These are phyloP conservation scores for Aspergillus cristatus DNA, from an alignment of 495 filamentous ascomycete species.

Conservation along the genomic window DNA sequence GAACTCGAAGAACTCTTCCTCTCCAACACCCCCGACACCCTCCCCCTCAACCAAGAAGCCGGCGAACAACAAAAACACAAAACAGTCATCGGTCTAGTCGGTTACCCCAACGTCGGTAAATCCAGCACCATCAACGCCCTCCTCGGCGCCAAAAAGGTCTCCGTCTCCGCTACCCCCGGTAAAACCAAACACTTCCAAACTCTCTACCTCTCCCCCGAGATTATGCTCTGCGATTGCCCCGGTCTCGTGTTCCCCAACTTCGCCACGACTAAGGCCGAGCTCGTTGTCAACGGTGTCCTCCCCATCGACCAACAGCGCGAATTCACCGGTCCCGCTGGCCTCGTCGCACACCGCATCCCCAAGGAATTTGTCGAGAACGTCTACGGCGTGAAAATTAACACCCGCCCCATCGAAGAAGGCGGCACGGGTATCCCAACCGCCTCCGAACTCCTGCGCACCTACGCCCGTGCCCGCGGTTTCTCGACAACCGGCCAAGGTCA, in stretches of 20 bases:
- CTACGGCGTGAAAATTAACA: conserved; percentile 85
- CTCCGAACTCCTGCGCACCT: conserved; percentile 77
- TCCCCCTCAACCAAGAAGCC: conserved; percentile 24
- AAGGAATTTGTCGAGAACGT: conserved; percentile 79
- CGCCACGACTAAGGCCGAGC: conserved; percentile 89
- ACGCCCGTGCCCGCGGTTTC: conserved; percentile 83
- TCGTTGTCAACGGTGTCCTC: conserved; percentile 91
- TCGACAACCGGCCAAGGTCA: conserved; percentile 77
- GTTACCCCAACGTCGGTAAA: conserved; percentile 98
- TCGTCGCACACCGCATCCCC: conserved; percentile 90
- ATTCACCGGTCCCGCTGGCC: conserved; percentile 75
- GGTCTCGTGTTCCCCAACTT: conserved; percentile 99
- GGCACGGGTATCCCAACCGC: conserved; percentile 84
- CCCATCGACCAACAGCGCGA: conserved; percentile 97
- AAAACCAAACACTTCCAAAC: conserved; percentile 99
- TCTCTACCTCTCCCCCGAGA: conserved; percentile 79
- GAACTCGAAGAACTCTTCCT: conserved; percentile 89
- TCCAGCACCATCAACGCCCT: conserved; percentile 98
- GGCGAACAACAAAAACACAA: conserved; percentile 42
- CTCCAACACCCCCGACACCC: conserved; percentile 51
- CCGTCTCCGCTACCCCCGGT: conserved; percentile 92
- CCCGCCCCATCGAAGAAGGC: conserved; percentile 80
- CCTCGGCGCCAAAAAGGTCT: conserved; percentile 96
- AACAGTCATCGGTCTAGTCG: conserved; percentile 85
- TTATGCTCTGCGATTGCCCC: conserved; percentile 95